Evolutionary conservation across 306 rosid species (phyloP), one percentile per base, ranked within the genome.

Genomic region (Argentina anserina): DNA sequence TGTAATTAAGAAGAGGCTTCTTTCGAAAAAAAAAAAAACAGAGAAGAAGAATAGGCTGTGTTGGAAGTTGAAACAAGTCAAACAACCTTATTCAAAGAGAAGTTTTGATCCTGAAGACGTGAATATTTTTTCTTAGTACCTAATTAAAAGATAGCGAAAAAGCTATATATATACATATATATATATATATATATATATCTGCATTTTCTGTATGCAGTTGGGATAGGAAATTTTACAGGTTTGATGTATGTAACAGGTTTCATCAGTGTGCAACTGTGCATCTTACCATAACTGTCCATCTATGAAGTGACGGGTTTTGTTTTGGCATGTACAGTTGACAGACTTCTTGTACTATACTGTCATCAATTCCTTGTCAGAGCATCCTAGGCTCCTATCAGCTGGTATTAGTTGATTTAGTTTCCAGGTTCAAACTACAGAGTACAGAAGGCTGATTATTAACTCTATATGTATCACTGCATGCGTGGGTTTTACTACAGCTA

Each of bases 301-400:
- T 9, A 13, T 55, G 7, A 55, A 55, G 9, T 55, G 62, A 25
- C 18, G 10, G 33, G 2, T 50, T 52, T 55, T 21, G 17, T 50
- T 52, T n/a, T 52, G 59, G 59, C 25, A 52, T 52, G 26, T n/a
- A 52, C 34, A 25, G 34, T 58, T 58, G 64, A 58, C 64, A 56
- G 6, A 25, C 34, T 10, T 56, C 5, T 2, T 58, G 28, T 29
- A 26, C 37, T 4, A 12, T 33, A 33, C n/a, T n/a, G n/a, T n/a
- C n/a, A n/a, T n/a, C n/a, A n/a, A n/a, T n/a, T n/a, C n/a, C n/a
- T n/a, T n/a, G n/a, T n/a, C n/a, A n/a, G n/a, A n/a, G n/a, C n/a
- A n/a, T n/a, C n/a, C n/a, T n/a, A n/a, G n/a, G n/a, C n/a, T n/a
- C n/a, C n/a, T n/a, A n/a, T n/a, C n/a, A n/a, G n/a, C n/a, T n/a